A percentile compares a stretch with the other conserved stretches of the same genome.
Evolutionary conservation across 441 rosid species (phyloP).

Genomic region (Raphanus hybrid): DNA sequence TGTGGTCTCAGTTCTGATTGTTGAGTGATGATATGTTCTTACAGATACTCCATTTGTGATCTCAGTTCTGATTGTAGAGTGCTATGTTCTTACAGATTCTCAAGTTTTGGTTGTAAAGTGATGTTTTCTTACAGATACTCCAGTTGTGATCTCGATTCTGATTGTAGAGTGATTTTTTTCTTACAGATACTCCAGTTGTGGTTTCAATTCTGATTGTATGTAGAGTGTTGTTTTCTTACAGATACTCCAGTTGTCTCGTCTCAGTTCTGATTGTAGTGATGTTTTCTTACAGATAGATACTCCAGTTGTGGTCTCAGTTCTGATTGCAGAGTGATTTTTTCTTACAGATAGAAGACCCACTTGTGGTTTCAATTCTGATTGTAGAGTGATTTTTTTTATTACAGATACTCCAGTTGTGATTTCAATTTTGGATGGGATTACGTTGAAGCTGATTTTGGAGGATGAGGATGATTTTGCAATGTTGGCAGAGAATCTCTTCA

Average conservation of each 20-base stretch:
- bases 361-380: background rate
- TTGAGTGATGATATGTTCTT: background rate
- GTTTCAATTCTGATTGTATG: slow-evolving; percentile 43
- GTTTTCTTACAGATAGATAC: slow-evolving; percentile 5
- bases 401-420: slow-evolving; percentile 57
- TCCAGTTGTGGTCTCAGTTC: slow-evolving; percentile 62
- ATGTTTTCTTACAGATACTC: slow-evolving; percentile 33
- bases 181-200: slow-evolving; percentile 53
- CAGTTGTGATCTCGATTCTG: slow-evolving; percentile 53
- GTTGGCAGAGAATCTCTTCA: slow-evolving; percentile 85
- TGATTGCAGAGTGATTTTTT: background rate
- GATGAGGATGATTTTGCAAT: slow-evolving; percentile 95
- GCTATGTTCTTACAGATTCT: slow-evolving; percentile 8
- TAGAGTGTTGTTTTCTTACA: background rate
- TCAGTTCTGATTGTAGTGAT: background rate
- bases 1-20: slow-evolving; percentile 53
- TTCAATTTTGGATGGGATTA: slow-evolving; percentile 70
- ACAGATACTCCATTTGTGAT: slow-evolving; percentile 11
- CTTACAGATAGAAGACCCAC: background rate
- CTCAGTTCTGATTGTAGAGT: background rate
- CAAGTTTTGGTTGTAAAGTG: background rate
- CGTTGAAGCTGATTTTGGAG: slow-evolving; percentile 60
- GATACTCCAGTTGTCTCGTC: slow-evolving; percentile 52
- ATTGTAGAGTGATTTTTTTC: background rate
- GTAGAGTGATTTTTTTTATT: background rate